phyloP scores from a whole-genome alignment of 495 filamentous ascomycete genomes.

The Filosporella fistucella region DNA sequence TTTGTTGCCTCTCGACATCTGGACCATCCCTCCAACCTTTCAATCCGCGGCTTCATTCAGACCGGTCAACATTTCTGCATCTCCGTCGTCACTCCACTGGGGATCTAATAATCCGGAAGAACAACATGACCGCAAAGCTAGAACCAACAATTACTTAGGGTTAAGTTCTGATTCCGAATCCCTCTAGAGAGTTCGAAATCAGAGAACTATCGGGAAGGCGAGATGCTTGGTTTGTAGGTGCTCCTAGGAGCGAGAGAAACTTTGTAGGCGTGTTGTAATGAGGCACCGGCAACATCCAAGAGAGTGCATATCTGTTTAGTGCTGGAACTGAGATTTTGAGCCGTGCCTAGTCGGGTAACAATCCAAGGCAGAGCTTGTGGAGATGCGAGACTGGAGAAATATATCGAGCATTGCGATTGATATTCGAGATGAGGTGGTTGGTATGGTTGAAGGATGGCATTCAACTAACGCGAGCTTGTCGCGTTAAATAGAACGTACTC shows the following conservation, averaged over 20 bases:
- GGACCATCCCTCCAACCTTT: slow-evolving; percentile 40
- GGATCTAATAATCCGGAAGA: slow-evolving; percentile 36
- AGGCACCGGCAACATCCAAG: slow-evolving; percentile 20
- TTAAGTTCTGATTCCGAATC: slow-evolving; percentile 74
- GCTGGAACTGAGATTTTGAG: slow-evolving; percentile 11
- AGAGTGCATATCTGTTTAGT: slow-evolving; percentile 15
- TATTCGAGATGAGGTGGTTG: slow-evolving; percentile 17
- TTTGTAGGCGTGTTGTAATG: slow-evolving; percentile 17
- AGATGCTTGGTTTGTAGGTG: slow-evolving; percentile 42
- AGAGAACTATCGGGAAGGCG: slow-evolving; percentile 68
- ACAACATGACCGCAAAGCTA: slow-evolving; percentile 47
- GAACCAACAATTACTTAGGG: slow-evolving; percentile 64
- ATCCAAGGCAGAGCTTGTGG: slow-evolving; percentile 6
- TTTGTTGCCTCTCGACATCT: slow-evolving; percentile 31
- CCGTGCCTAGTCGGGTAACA: slow-evolving; percentile 5
- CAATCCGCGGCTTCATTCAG: slow-evolving; percentile 21
- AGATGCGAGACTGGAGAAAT: background rate
- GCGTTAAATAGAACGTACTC: no score
- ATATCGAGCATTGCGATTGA: slow-evolving; percentile 20
- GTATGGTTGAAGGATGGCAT: background rate
- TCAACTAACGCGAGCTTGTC: no score
- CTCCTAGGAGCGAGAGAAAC: slow-evolving; percentile 34
- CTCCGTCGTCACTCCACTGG: slow-evolving; percentile 17
- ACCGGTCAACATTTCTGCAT: slow-evolving; percentile 20
- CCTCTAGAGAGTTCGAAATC: slow-evolving; percentile 59